Percentiles rank a stretch among this genome's conserved stretches.
phyloP scores from a whole-genome alignment of 2,329 filamentous ascomycete genomes.

The Colletotrichum incanum region DNA sequence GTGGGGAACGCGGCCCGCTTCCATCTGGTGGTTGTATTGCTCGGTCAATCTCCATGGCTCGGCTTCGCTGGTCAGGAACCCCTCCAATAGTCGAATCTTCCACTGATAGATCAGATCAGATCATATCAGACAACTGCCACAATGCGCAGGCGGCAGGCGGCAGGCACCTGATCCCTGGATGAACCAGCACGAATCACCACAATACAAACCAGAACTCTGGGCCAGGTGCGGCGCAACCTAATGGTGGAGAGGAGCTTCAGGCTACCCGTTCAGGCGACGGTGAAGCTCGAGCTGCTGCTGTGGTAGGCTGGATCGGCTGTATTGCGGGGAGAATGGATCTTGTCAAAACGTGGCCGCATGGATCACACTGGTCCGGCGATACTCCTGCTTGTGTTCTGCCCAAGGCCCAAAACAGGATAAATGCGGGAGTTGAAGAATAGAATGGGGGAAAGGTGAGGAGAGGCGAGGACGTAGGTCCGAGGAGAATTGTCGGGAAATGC shows the following conservation, averaged over 20 bases:
- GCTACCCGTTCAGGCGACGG: neutral
- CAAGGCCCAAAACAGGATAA: neutral
- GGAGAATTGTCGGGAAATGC: slow-evolving; percentile 37
- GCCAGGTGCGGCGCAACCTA: neutral
- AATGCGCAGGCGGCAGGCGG: neutral
- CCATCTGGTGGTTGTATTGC: slow-evolving; percentile 7
- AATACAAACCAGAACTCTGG: neutral
- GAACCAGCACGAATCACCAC: neutral
- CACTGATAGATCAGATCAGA: neutral
- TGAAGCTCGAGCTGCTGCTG: neutral
- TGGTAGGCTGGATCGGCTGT: slow-evolving; percentile 3
- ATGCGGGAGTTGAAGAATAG: neutral
- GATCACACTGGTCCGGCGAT: slow-evolving; percentile 1
- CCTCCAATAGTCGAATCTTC: neutral
- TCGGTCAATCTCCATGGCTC: slow-evolving; percentile 34
- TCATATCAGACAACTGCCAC: neutral
- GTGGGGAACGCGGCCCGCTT: slow-evolving; percentile 19
- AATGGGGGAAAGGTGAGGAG: neutral
- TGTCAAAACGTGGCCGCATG: neutral
- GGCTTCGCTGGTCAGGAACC: neutral
- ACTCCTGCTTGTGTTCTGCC: neutral
- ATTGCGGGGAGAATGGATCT: neutral
- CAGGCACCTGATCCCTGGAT: neutral
- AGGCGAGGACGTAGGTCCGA: slow-evolving; percentile 25
- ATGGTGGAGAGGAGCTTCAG: neutral